phyloP scores from a whole-genome alignment of 1,284 basidiomycete genomes.

The Ustilago nuda region DNA sequence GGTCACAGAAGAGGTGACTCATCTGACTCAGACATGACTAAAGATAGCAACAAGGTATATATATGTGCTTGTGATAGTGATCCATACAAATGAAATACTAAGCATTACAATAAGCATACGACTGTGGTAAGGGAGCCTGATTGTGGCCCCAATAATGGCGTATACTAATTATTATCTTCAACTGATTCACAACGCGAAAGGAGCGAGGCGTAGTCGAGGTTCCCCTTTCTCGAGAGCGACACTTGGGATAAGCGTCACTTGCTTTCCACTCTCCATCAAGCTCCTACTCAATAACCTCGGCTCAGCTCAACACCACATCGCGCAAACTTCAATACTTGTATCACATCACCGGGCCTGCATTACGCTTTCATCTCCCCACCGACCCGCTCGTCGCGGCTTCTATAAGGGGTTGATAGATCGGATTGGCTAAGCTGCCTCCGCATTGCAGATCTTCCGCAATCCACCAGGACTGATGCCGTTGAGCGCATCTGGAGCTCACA shows the following conservation, averaged over 20 bases:
- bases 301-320: background rate
- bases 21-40: no score
- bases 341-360: background rate
- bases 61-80: no score
- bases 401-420: background rate
- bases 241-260: background rate
- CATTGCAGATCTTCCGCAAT: background rate
- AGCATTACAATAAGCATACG: no score
- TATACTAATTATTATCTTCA: no score
- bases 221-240: constrained; percentile 7
- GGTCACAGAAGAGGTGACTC: no score
- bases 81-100: no score
- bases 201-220: background rate
- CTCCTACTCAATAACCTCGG: background rate
- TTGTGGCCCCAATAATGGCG: no score
- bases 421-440: background rate
- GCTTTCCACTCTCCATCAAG: background rate
- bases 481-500: background rate
- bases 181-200: background rate
- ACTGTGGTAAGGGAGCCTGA: no score
- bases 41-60: no score
- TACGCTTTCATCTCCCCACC: background rate
- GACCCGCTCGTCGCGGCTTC: background rate
- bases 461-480: background rate
- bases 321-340: no score